A percentile compares a stretch with the other conserved stretches of the same genome.
These are phyloP conservation scores for Penicillium glabrum DNA, from an alignment of 2,329 filamentous ascomycete genomes.

Conservation along the genomic window DNA sequence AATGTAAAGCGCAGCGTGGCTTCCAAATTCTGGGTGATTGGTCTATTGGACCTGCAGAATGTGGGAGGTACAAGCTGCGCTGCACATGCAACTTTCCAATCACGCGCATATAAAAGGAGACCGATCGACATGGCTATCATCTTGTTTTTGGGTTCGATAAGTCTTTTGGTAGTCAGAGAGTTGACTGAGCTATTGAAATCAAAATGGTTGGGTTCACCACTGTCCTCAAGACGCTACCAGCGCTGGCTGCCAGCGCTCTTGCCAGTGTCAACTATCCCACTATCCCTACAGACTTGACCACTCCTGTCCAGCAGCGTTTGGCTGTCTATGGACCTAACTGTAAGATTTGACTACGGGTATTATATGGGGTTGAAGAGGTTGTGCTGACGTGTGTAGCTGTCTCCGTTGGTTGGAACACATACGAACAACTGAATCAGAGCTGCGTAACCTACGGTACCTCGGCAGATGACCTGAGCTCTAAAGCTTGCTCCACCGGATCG, in stretches of 20 bases:
- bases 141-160: not conserved
- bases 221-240: conserved; percentile 17
- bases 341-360: conserved; percentile 26
- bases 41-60: conserved; percentile 1
- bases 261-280: conserved; percentile 44
- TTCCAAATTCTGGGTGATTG: conserved; percentile 11
- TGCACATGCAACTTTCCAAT: not conserved
- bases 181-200: not conserved
- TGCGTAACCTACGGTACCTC: conserved; percentile 57
- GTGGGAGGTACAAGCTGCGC: not conserved
- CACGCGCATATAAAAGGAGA: not conserved
- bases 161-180: not conserved
- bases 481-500: conserved; percentile 49
- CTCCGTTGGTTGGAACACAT: conserved; percentile 60
- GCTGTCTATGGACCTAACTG: conserved; percentile 52
- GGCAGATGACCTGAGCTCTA: conserved; percentile 34
- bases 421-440: conserved; percentile 44
- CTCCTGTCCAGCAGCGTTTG: conserved; percentile 56
- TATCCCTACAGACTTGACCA: conserved; percentile 52
- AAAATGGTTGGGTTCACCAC: conserved; percentile 12
- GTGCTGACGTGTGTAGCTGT: conserved; percentile 40
- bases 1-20: conserved; percentile 7
- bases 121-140: not conserved
- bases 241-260: conserved; percentile 16
- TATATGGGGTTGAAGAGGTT: not conserved